A percentile compares a stretch with the other conserved stretches of the same genome.
Conservation (phyloP, 306 rosid species). For the Phaseolus lunatus region DNA sequence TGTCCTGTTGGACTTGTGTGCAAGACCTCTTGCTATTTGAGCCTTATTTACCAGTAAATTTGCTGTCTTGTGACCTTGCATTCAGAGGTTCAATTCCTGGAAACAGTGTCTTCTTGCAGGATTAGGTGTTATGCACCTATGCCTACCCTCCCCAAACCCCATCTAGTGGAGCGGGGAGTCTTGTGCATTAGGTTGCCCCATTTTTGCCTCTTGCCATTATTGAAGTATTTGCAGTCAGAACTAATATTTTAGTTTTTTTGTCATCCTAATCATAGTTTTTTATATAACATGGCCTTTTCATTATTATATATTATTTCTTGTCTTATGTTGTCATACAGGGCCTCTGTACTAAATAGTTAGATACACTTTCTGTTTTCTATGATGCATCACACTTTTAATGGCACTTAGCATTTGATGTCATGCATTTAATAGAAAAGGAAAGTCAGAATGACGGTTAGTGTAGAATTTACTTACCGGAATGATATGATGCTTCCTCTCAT, state of each 20-base stretch:
- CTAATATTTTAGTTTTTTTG: not conserved
- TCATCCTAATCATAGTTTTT: not conserved
- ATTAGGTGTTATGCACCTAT: not conserved
- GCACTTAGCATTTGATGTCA: conserved; percentile 8
- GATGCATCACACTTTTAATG: not conserved
- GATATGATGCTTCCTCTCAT: not conserved
- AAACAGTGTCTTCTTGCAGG: not conserved
- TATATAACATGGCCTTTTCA: not conserved
- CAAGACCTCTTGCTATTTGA: conserved; percentile 6
- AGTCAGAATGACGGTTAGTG: conserved; percentile 10
- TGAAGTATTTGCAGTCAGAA: conserved; percentile 3
- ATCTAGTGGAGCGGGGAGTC: not conserved
- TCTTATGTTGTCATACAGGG: not conserved
- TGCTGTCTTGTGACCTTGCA: not conserved
- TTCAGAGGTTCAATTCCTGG: not conserved
- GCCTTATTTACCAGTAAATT: no score
- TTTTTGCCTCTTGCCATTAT: not conserved
- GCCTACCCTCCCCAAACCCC: no score
- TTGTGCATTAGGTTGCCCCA: not conserved
- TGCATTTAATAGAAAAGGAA: conserved; percentile 35
- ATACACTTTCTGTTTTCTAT: not conserved
- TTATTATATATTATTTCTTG: conserved; percentile 9
- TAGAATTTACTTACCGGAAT: not conserved
- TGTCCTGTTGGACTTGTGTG: conserved; percentile 36
- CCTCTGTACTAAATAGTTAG: conserved; percentile 15